A percentile compares a stretch with the other conserved stretches of the same genome.
Conservation (phyloP, 2,329 filamentous ascomycete genomes). For the Alternaria incomplexa region DNA sequence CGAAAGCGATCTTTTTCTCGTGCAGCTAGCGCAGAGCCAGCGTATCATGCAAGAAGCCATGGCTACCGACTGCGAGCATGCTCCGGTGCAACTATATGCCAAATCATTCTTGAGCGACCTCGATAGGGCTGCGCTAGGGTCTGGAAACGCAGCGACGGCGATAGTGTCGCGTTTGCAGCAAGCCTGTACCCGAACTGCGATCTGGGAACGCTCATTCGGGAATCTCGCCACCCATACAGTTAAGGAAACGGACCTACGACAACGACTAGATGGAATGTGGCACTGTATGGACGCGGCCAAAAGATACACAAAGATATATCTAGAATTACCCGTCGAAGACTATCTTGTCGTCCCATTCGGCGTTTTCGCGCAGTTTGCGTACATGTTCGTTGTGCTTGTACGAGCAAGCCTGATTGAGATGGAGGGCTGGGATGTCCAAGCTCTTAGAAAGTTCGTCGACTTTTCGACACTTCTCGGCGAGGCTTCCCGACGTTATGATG, state of each 20-base stretch:
- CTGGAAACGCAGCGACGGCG: not conserved
- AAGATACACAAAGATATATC: not conserved
- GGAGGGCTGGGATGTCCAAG: not conserved
- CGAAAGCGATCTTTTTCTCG: not conserved
- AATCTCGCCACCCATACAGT: not conserved
- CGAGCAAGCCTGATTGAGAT: not conserved
- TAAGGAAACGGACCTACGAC: not conserved
- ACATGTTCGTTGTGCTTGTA: constrained; percentile 14
- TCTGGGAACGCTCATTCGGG: constrained; percentile 5
- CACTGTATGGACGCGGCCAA: not conserved
- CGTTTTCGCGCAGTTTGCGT: constrained; percentile 17
- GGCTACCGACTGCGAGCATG: not conserved
- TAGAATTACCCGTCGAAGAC: not conserved
- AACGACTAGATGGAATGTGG: not conserved
- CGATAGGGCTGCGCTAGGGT: not conserved
- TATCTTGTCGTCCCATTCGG: constrained; percentile 9
- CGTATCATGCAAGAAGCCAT: not conserved
- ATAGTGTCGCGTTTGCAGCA: not conserved
- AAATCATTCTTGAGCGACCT: not conserved
- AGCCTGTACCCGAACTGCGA: not conserved
- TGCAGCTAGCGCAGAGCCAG: not conserved
- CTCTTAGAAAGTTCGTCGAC: not conserved
- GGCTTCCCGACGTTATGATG: not conserved
- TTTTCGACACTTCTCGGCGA: not conserved
- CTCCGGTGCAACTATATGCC: not conserved